Base-by-base conservation (phyloP, 2,329 filamentous ascomycete species). In the Malbranchea cinnamomea region DNA sequence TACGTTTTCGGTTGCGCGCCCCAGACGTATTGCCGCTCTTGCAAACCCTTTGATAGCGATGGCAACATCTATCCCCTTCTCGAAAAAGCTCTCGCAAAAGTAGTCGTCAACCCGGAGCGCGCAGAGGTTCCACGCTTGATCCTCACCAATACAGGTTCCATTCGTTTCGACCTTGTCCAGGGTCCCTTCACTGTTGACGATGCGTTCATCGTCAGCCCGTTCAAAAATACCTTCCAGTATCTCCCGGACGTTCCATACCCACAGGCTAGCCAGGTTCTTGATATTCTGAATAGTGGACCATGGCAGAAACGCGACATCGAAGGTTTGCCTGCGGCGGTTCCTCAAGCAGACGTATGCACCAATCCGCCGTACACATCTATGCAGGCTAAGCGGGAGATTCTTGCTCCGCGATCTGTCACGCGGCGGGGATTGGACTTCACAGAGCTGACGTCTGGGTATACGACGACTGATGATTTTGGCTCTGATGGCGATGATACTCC, bases 131-230 rank as follows among this genome's bases (percentile, higher is more conserved):
- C 70, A 2, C 62, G 71, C 17, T 53, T 74, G 25, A 63, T 75
- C 35, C 59, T 74, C 37, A 60, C 63, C 36, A 77, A 76, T 24
- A 73, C 69, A 0, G 71, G 71, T 15, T 60, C 58, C 18, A 59
- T 76, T 14, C 65, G 71, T 2, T 76, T 74, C 41, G 71, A 77
- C 39, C 49, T 78, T 8, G 60, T 68, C 36, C 61, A 75, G 47
- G 73, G 73, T 0, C 68, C 69, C 0, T 77, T 76, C 43, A 74
- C 71, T 0, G 62, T 44, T 10, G 49, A 50, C 27, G 49, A 52
- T 32, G 43, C 47, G 2, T 46, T 41, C 27, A 44, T 42, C 14
- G 37, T 39, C 23, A 37, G 30, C 14, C 49, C 49, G 1, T 53
- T 48, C 37, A 35, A 40, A 8, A 45, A 50, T 32, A 31, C 37